Evolutionary conservation across 495 filamentous ascomycete species (phyloP).

Genomic region (Hypoxylon intermedium): DNA sequence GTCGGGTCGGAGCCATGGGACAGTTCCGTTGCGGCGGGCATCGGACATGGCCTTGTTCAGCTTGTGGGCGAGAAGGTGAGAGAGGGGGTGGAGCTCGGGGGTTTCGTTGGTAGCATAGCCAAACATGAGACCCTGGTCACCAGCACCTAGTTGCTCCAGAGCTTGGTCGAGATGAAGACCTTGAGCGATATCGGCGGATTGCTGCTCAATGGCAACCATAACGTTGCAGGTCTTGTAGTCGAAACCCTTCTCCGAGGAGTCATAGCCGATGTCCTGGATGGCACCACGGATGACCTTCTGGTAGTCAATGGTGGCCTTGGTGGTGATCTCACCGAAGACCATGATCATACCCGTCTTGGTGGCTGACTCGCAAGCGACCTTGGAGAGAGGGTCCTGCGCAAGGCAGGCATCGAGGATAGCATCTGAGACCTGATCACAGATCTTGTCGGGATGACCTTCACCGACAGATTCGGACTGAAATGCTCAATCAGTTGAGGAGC

Average conservation of each 20-base stretch:
- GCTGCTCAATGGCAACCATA: slow-evolving; percentile 98
- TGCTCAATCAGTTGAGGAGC: not conserved
- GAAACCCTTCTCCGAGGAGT: slow-evolving; percentile 95
- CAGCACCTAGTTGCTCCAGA: slow-evolving; percentile 95
- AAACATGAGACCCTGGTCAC: slow-evolving; percentile 99
- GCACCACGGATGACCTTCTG: slow-evolving; percentile 94
- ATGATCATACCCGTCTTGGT: slow-evolving; percentile 99
- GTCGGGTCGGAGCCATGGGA: slow-evolving; percentile 95
- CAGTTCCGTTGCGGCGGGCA: slow-evolving; percentile 81
- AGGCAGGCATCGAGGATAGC: slow-evolving; percentile 98
- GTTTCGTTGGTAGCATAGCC: slow-evolving; percentile 99
- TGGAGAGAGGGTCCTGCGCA: slow-evolving; percentile 90
- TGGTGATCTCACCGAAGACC: slow-evolving; percentile 99
- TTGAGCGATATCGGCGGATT: slow-evolving; percentile 98
- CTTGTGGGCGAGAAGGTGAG: slow-evolving; percentile 91
- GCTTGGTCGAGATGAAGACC: slow-evolving; percentile 96
- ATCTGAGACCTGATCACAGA: slow-evolving; percentile 98
- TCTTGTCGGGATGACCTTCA: slow-evolving; percentile 98
- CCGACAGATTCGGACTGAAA: slow-evolving; percentile 90
- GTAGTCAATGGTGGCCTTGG: slow-evolving; percentile 93
- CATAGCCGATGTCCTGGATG: slow-evolving; percentile 99
- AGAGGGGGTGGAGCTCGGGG: slow-evolving; percentile 93
- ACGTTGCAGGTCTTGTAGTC: slow-evolving; percentile 99
- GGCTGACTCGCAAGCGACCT: slow-evolving; percentile 98
- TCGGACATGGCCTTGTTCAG: slow-evolving; percentile 91